phyloP scores from a whole-genome alignment of 345 rosid genomes.

The Diplotaxis tenuifolia region DNA sequence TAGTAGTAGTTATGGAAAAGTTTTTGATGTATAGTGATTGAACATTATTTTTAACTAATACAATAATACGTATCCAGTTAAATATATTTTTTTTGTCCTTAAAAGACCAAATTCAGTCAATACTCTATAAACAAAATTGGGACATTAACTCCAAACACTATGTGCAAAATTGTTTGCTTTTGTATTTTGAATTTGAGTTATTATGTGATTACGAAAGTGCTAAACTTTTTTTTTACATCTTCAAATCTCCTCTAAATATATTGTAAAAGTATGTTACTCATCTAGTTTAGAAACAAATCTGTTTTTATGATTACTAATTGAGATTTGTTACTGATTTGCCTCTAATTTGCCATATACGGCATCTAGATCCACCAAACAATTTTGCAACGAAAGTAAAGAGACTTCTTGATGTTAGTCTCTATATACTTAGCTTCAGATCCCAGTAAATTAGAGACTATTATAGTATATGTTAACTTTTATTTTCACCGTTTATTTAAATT shows the following conservation, averaged over 20 bases:
- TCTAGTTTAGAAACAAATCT: no score
- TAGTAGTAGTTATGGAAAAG: not conserved
- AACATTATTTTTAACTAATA: not conserved
- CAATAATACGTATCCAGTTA: not conserved
- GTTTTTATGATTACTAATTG: not conserved
- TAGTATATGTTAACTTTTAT: not conserved
- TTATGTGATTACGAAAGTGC: no score
- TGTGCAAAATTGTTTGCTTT: no score
- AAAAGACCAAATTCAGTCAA: no score
- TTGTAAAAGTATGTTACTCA: no score
- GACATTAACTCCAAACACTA: no score
- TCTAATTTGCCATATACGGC: not conserved
- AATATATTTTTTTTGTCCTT: not conserved
- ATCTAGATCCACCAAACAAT: slow-evolving; percentile 4
- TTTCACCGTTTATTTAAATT: not conserved
- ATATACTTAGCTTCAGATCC: slow-evolving; percentile 32
- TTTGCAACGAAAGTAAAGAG: not conserved
- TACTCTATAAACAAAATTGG: no score
- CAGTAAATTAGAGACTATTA: not conserved
- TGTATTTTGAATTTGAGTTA: no score
- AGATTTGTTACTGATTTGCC: not conserved
- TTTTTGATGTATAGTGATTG: not conserved
- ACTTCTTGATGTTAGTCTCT: not conserved
- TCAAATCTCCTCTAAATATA: no score
- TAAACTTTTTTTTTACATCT: no score